Evolutionary conservation across 1,284 basidiomycete genomes (phyloP), one percentile per base, ranked within the genome.

Genomic region (Irpex sp.): DNA sequence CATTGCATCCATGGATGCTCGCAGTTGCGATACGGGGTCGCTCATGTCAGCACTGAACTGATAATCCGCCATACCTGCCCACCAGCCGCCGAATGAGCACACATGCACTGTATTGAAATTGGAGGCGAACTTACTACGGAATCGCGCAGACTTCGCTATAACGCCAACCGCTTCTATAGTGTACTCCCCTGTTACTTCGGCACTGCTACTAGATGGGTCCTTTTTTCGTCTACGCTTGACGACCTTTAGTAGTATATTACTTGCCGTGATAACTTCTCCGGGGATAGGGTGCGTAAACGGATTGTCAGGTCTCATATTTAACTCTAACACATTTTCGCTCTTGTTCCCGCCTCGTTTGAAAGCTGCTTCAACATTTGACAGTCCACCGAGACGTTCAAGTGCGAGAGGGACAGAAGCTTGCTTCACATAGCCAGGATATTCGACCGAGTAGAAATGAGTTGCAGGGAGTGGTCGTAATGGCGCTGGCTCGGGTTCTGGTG

Each of bases 361-460:
- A 39, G 88, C 89, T 61, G 78, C 81, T 63, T 94, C 87, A n/a
- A 97, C 78, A 60, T 81, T 81, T 7, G 78, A 69, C 68, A 89
- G 86, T 0, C 89, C 89, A 3, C 93, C 90, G 7, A 96, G 77
- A 49, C 82, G 84, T 57, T 79, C 75, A 43, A 95, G 74, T 0
- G 90, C 93, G 8, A 79, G 70, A 0, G 83, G 79, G 4, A 90
- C 81, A 36, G 93, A 93, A 1, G 81, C 72, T 1, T 79, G 72
- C 8, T 81, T 77, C 58, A 97, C 88, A 67, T 93, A 93, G 60
- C 94, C 94, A 5, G 94, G 95, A 76, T 94, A 96, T 75, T 97
- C 95, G 67, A 97, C 79, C 2, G 93, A 89, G 69, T 90, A 92
- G 74, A 88, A 90, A 19, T 85, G 78, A 3, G 79, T 78, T 36